phyloP scores from a whole-genome alignment of 2,329 filamentous ascomycete species.

The Ustulina deusta region DNA sequence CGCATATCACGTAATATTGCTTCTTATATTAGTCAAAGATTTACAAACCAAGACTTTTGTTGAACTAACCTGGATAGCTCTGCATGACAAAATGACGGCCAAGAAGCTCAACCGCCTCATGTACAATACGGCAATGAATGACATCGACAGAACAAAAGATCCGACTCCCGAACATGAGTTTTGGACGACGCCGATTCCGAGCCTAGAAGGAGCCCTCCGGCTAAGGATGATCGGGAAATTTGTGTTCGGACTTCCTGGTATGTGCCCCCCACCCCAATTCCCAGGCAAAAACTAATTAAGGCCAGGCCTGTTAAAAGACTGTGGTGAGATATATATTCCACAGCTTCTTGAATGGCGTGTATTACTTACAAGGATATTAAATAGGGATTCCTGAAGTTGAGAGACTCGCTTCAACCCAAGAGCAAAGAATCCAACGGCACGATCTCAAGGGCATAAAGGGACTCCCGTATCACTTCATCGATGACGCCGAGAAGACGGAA shows the following conservation, averaged over 20 bases:
- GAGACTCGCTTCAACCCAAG: constrained; percentile 31
- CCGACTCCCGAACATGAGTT: constrained; percentile 18
- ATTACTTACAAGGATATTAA: constrained; percentile 2
- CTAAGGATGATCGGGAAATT: constrained; percentile 18
- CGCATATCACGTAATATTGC: neutral
- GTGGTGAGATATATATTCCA: constrained; percentile 23
- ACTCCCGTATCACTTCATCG: constrained; percentile 25
- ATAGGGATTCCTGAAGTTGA: constrained; percentile 35
- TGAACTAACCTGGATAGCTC: constrained; percentile 25
- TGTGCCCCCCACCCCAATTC: neutral
- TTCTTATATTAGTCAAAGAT: neutral
- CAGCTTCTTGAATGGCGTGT: neutral
- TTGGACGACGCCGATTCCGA: constrained; percentile 19
- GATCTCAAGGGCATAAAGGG: constrained; percentile 12
- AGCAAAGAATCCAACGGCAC: constrained; percentile 22
- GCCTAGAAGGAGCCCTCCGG: constrained; percentile 22
- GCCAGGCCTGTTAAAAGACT: constrained; percentile 26
- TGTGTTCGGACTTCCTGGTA: constrained; percentile 31
- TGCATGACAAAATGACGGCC: constrained; percentile 24
- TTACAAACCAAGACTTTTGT: neutral
- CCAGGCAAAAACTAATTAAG: neutral
- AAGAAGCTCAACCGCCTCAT: constrained; percentile 36
- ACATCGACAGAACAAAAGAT: constrained; percentile 26
- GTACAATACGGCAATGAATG: constrained; percentile 36
- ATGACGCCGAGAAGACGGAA: constrained; percentile 32